A percentile compares a stretch with the other conserved stretches of the same genome.
Conservation (phyloP, 192 early-diverging fungal genomes). For the Borealophlyctis nickersoniae region DNA sequence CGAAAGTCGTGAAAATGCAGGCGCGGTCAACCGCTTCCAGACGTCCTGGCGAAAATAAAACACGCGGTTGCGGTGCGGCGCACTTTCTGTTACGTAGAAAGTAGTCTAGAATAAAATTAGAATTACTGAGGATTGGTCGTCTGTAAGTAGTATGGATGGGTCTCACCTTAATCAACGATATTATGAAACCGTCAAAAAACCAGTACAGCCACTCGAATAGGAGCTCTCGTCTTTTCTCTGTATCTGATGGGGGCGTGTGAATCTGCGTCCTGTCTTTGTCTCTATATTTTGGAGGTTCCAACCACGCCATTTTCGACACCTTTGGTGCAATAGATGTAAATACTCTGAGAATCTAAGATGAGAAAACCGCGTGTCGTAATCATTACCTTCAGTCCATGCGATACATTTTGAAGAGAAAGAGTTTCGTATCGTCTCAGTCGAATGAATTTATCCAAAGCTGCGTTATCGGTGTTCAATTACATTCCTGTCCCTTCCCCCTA, state of each 20-base stretch:
- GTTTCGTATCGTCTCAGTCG: slow-evolving; percentile 58
- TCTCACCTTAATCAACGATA: slow-evolving; percentile 57
- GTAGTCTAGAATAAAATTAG: slow-evolving; percentile 35
- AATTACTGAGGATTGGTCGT: not conserved
- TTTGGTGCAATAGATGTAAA: not conserved
- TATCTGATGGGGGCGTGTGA: slow-evolving; percentile 43
- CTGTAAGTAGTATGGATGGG: not conserved
- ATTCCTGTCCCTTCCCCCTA: too few species aligned
- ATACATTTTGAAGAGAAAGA: slow-evolving; percentile 49
- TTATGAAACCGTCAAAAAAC: slow-evolving; percentile 58
- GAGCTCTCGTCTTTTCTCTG: slow-evolving; percentile 50
- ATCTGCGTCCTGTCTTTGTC: not conserved
- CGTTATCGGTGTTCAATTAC: not conserved
- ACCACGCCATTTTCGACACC: not conserved
- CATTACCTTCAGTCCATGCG: slow-evolving; percentile 57
- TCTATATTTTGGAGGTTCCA: not conserved
- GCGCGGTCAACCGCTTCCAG: slow-evolving; percentile 58
- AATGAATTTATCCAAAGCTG: slow-evolving; percentile 56
- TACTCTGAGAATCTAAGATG: not conserved
- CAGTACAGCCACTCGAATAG: slow-evolving; percentile 63
- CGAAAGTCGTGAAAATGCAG: slow-evolving; percentile 42
- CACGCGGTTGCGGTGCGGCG: slow-evolving; percentile 56
- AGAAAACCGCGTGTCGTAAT: too few species aligned
- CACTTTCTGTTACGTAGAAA: slow-evolving; percentile 82
- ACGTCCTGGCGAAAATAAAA: slow-evolving; percentile 78